Conservation (phyloP, 768 basidiomycete species). For the Guyanaporus albipodus region DNA sequence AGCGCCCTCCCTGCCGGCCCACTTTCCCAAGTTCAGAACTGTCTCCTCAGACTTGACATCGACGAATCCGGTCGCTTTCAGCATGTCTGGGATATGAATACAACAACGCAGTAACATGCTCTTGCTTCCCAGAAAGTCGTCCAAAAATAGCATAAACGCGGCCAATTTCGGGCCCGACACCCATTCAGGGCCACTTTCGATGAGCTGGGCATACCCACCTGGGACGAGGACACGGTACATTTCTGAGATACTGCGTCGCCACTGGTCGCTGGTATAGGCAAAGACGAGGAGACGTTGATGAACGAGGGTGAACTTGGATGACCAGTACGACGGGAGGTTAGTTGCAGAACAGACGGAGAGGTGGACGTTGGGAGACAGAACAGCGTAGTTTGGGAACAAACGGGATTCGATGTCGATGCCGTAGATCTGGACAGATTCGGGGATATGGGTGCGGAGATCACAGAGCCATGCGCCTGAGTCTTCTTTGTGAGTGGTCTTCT, state of each 20-base stretch:
- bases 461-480: conserved; percentile 24
- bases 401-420: conserved; percentile 27
- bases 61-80: conserved; percentile 17
- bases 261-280: conserved; percentile 28
- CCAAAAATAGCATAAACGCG: conserved; percentile 4
- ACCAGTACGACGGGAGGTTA: conserved; percentile 29
- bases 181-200: conserved; percentile 23
- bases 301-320: conserved; percentile 28
- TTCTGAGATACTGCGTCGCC: conserved; percentile 24
- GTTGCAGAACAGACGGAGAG: conserved; percentile 23
- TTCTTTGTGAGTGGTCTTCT: neutral
- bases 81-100: conserved; percentile 16
- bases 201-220: conserved; percentile 32
- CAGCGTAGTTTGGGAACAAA: conserved; percentile 11
- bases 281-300: conserved; percentile 32
- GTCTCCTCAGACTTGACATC: conserved; percentile 18
- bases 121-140: conserved; percentile 7
- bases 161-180: conserved; percentile 12
- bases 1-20: conserved; percentile 23
- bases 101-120: conserved; percentile 9
- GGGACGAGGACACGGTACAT: conserved; percentile 31
- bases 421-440: conserved; percentile 16
- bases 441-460: conserved; percentile 12
- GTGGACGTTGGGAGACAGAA: conserved; percentile 13
- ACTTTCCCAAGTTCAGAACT: conserved; percentile 19